phyloP scores from a whole-genome alignment of 2,329 filamentous ascomycete species.

The Colletotrichum sp. region DNA sequence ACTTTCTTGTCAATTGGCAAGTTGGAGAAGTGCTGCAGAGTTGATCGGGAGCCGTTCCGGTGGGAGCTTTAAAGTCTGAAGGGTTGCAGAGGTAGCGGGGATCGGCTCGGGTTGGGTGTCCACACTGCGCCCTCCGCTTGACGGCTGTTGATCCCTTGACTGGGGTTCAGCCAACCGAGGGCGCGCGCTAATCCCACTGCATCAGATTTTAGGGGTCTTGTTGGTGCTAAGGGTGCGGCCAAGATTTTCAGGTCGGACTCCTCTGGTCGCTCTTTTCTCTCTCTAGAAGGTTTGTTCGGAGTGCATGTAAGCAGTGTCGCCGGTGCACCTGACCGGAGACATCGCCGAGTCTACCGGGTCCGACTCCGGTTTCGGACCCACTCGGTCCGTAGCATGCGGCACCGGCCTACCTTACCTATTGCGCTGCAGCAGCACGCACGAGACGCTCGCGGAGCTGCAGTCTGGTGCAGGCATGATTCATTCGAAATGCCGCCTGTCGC shows the following conservation, averaged over 20 bases:
- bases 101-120: not conserved
- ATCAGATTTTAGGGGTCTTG: not conserved
- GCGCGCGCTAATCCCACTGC: not conserved
- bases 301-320: not conserved
- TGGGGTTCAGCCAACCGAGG: not conserved
- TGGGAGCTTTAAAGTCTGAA: not conserved
- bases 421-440: not conserved
- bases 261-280: not conserved
- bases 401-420: not conserved
- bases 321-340: not conserved
- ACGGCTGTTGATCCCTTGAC: not conserved
- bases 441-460: not conserved
- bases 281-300: not conserved
- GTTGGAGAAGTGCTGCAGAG: not conserved
- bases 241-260: not conserved
- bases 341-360: not conserved
- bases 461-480: not conserved
- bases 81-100: not conserved
- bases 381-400: not conserved
- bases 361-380: not conserved
- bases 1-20: not conserved
- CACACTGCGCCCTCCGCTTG: slow-evolving; percentile 7
- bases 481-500: not conserved
- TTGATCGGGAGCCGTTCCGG: not conserved
- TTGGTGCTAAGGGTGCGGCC: not conserved